phyloP scores from a whole-genome alignment of 2,329 filamentous ascomycete genomes.

The Dendryphion nanum region DNA sequence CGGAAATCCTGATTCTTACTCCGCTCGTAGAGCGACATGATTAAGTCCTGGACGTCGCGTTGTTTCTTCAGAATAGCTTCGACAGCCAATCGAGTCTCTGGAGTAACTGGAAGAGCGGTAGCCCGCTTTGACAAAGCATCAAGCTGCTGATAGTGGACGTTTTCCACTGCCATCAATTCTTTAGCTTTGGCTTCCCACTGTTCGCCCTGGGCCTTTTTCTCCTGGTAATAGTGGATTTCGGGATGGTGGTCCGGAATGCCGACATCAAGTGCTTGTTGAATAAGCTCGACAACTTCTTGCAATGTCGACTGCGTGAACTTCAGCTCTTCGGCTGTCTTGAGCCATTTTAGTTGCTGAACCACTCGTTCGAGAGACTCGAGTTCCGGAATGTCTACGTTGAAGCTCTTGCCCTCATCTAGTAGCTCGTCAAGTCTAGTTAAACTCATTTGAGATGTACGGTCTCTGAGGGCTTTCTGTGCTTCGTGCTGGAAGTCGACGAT shows the following conservation, averaged over 20 bases:
- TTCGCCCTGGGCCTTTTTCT: slow-evolving; percentile 73
- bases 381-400: slow-evolving; percentile 89
- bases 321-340: slow-evolving; percentile 68
- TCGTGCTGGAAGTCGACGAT: slow-evolving; percentile 82
- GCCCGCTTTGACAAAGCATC: slow-evolving; percentile 89
- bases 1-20: slow-evolving; percentile 73
- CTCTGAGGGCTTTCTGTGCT: slow-evolving; percentile 68
- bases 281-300: slow-evolving; percentile 74
- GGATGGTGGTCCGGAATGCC: slow-evolving; percentile 79
- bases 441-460: slow-evolving; percentile 47
- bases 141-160: slow-evolving; percentile 90
- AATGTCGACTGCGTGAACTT: slow-evolving; percentile 68
- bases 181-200: slow-evolving; percentile 91
- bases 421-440: slow-evolving; percentile 82
- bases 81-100: slow-evolving; percentile 75
- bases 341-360: slow-evolving; percentile 86
- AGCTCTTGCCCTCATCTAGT: slow-evolving; percentile 82
- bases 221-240: slow-evolving; percentile 71
- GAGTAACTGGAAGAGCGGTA: slow-evolving; percentile 72
- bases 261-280: slow-evolving; percentile 73
- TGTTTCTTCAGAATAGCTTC: slow-evolving; percentile 95
- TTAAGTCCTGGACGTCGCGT: slow-evolving; percentile 86
- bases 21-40: slow-evolving; percentile 75
- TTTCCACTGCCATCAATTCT: slow-evolving; percentile 87
- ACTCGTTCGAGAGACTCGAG: slow-evolving; percentile 77